Evolutionary conservation across 176 grass and related monocot species (phyloP), one percentile per base, ranked within the genome.

Genomic region (Dendrocalamus sinicus): DNA sequence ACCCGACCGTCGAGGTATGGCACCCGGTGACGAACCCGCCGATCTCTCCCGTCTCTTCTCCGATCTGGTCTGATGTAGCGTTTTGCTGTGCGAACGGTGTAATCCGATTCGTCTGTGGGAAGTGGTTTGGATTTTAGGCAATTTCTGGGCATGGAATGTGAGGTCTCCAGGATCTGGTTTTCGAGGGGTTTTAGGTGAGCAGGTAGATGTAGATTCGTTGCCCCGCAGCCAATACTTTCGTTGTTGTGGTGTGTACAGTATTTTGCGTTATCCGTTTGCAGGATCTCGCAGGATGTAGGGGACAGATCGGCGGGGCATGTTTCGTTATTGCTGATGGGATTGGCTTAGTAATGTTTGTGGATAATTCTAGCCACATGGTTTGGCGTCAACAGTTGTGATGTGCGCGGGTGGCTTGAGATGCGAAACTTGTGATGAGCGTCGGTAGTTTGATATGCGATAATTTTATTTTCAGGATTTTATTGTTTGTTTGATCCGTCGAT

Each of bases 1-100:
- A 90, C 73, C 89, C 89, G 17, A 90, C 89, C 46, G 89, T 90
- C 10, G 89, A 87, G 84, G 89, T 90, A 74, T 15, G 59, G 60
- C 26, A 8, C 22, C 6, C 72, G 72, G 24, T 3, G 72, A 7
- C 72, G 8, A 37, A 0, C 28, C 30, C 22, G 17, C 1, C 19
- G 50, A 55, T 44, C 16, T 23, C 20, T 59, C 20, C 9, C 54
- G 8, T 11, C 1, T 9, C 6, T 26, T 4, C 0, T n/a, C 32
- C 16, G 58, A 81, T 80, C 77, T 43, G 16, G 22, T 24, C 32
- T 12, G 14, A 1, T 39, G 70, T 3, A 14, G 7, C 22, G 23
- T 55, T 9, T 44, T 3, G 16, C 17, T 26, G 28, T 28, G 28
- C 3, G 41, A 12, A 17, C 12, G 40, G 26, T 71, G 26, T 65